phyloP scores from a whole-genome alignment of 805 yeast species.

The Nakazawaea wickerhamii region DNA sequence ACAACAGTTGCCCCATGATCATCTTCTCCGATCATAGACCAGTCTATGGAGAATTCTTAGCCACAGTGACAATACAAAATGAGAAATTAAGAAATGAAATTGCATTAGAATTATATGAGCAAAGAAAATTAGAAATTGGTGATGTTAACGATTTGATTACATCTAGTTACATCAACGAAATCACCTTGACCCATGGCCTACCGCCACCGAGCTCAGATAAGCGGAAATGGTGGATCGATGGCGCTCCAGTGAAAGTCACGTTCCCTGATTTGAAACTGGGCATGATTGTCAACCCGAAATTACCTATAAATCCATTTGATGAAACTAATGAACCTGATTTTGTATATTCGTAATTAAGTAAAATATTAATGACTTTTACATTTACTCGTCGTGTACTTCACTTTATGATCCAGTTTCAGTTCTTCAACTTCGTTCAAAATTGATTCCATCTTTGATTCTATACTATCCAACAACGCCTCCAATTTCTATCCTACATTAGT shows the following conservation, averaged over 20 bases:
- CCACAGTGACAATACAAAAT: conserved; percentile 61
- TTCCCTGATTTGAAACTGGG: conserved; percentile 42
- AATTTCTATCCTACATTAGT: conserved; percentile 28
- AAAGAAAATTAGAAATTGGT: conserved; percentile 40
- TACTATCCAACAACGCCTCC: conserved; percentile 57
- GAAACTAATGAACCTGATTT: conserved; percentile 49
- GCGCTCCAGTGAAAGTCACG: conserved; percentile 64
- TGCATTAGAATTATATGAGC: conserved; percentile 49
- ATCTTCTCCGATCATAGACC: conserved; percentile 88
- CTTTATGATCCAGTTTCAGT: background rate
- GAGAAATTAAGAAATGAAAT: conserved; percentile 45
- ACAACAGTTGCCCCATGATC: conserved; percentile 52
- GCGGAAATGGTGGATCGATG: conserved; percentile 90
- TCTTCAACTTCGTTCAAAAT: conserved; percentile 43
- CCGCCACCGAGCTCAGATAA: conserved; percentile 89
- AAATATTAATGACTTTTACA: background rate
- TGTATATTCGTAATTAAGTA: conserved; percentile 19
- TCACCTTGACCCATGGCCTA: conserved; percentile 34
- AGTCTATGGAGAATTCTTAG: conserved; percentile 66
- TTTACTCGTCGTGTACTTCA: background rate
- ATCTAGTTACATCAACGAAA: conserved; percentile 23
- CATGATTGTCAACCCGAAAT: conserved; percentile 59
- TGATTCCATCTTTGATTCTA: conserved; percentile 60
- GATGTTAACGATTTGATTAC: conserved; percentile 30
- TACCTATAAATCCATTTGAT: conserved; percentile 70